A percentile compares a stretch with the other conserved stretches of the same genome.
phyloP scores from a whole-genome alignment of 345 rosid genomes.

The Rhodomyrtus tomentosa region DNA sequence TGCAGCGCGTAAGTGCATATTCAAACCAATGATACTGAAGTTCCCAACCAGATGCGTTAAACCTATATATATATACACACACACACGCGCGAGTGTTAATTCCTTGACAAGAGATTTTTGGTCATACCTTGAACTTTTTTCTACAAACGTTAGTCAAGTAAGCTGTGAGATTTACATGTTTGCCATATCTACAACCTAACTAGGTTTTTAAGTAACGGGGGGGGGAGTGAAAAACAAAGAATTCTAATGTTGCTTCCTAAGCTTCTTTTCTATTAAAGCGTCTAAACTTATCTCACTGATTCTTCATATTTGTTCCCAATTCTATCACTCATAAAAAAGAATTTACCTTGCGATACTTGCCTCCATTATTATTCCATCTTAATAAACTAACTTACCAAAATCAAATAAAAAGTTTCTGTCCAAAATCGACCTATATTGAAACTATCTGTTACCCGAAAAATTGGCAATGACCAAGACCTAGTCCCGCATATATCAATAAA shows the following conservation, averaged over 20 bases:
- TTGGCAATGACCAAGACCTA: neutral
- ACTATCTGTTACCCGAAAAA: neutral
- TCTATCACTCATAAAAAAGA: neutral
- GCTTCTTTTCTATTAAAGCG: neutral
- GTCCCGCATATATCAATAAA: neutral
- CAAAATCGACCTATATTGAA: neutral
- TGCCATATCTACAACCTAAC: neutral
- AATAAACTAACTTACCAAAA: neutral
- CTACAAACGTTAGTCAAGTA: neutral
- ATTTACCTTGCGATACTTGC: neutral
- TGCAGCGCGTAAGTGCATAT: neutral
- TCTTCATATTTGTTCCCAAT: neutral
- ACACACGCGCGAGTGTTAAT: neutral
- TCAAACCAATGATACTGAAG: neutral
- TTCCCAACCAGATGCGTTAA: neutral
- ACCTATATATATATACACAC: no score
- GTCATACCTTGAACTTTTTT: neutral
- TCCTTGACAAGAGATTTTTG: neutral
- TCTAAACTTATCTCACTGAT: neutral
- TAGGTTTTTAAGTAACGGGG: neutral
- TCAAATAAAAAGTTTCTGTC: neutral
- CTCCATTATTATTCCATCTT: neutral
- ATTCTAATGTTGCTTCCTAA: neutral
- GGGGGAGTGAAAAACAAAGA: neutral
- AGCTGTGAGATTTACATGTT: neutral